phyloP scores from a whole-genome alignment of 2,329 filamentous ascomycete species.

The Ilyonectria robusta region DNA sequence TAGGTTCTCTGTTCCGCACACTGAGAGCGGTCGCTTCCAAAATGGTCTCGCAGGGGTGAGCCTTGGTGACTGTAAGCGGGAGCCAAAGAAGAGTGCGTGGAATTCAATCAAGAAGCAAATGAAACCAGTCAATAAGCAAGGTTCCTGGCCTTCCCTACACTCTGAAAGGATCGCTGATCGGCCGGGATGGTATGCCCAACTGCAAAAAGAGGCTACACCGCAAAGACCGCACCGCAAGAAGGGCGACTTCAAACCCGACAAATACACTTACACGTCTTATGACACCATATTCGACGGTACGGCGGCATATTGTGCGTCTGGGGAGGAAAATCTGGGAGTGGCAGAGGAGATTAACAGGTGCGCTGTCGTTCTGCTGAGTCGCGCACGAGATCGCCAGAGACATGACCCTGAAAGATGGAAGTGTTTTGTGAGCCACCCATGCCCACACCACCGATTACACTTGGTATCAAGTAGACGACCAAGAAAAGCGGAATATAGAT shows the following conservation, averaged over 20 bases:
- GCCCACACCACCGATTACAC: neutral
- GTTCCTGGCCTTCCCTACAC: neutral
- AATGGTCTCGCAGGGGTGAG: neutral
- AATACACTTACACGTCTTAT: conserved; percentile 3
- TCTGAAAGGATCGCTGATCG: neutral
- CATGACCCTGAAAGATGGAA: conserved; percentile 8
- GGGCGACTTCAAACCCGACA: conserved; percentile 6
- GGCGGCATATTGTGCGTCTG: neutral
- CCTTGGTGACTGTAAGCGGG: neutral
- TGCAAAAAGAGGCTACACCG: neutral
- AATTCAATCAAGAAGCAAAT: neutral
- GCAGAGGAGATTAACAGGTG: neutral
- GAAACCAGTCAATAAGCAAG: neutral
- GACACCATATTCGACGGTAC: conserved; percentile 1
- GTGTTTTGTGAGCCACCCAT: conserved; percentile 10
- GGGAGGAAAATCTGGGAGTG: neutral
- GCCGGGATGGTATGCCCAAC: neutral
- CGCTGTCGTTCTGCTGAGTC: neutral
- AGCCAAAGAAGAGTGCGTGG: neutral
- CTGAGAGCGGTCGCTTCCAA: neutral
- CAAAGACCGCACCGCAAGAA: neutral
- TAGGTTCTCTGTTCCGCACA: neutral
- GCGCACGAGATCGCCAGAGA: neutral
- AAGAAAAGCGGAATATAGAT: neutral
- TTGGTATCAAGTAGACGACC: neutral